phyloP scores from a whole-genome alignment of 441 rosid genomes.

The Flueggea neowawraea region DNA sequence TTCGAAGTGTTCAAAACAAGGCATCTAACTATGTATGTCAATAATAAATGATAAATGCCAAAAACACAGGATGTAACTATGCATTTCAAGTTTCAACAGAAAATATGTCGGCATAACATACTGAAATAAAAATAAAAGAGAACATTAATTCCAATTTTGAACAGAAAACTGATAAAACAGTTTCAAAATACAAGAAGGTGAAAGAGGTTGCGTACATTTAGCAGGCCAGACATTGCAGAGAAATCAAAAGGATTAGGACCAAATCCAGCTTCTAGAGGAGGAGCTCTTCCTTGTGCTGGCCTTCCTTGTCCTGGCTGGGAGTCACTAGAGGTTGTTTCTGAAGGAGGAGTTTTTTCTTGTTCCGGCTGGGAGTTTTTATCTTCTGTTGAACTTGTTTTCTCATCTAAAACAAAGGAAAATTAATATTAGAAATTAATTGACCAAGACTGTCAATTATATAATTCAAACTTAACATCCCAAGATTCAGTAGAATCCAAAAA shows the following conservation, averaged over 20 bases:
- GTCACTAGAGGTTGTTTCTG: conserved; percentile 39
- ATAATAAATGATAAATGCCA: too few relatives aligned
- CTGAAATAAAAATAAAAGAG: too few relatives aligned
- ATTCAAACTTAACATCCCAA: background rate
- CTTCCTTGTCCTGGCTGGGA: conserved; percentile 38
- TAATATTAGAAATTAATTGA: background rate
- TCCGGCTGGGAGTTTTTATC: conserved; percentile 16
- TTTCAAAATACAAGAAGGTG: background rate
- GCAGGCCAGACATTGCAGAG: conserved; percentile 82
- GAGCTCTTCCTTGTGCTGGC: conserved; percentile 24
- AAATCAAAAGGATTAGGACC: conserved; percentile 74
- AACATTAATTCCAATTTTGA: background rate
- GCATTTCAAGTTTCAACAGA: too few relatives aligned
- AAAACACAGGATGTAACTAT: too few relatives aligned
- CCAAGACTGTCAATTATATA: background rate
- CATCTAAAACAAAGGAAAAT: conserved; percentile 25
- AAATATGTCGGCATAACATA: too few relatives aligned
- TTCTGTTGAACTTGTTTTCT: conserved; percentile 37
- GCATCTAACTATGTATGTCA: too few relatives aligned
- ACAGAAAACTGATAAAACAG: background rate
- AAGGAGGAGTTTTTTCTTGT: background rate
- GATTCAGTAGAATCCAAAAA: background rate
- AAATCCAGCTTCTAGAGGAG: conserved; percentile 36
- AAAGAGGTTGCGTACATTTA: conserved; percentile 48
- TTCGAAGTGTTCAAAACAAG: too few relatives aligned